Evolutionary conservation across 495 filamentous ascomycete species (phyloP).

Genomic region (Penicillium dipodomyicola): DNA sequence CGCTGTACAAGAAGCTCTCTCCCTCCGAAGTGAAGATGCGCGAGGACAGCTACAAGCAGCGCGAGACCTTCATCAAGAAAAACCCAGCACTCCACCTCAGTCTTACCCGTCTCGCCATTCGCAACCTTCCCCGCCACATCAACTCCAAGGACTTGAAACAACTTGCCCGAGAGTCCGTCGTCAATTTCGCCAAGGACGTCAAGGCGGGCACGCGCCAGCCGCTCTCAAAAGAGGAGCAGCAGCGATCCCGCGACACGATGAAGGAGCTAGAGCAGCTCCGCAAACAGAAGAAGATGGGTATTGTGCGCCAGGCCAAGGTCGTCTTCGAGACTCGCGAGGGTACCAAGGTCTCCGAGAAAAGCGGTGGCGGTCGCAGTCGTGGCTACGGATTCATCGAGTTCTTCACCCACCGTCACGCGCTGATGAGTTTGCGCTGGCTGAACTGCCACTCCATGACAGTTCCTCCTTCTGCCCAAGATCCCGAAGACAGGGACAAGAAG

Average conservation of each 20-base stretch:
- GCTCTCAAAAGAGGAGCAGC: slow-evolving; percentile 82
- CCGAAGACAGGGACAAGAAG: slow-evolving; percentile 56
- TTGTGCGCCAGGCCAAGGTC: slow-evolving; percentile 94
- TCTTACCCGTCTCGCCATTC: slow-evolving; percentile 87
- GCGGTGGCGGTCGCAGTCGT: slow-evolving; percentile 73
- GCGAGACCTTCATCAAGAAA: slow-evolving; percentile 81
- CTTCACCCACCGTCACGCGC: slow-evolving; percentile 83
- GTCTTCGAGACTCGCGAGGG: slow-evolving; percentile 85
- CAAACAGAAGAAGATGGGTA: slow-evolving; percentile 80
- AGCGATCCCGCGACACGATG: slow-evolving; percentile 76
- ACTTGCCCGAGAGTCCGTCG: slow-evolving; percentile 82
- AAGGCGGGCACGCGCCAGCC: slow-evolving; percentile 67
- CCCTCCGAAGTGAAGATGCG: slow-evolving; percentile 82
- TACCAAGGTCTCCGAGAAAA: slow-evolving; percentile 70
- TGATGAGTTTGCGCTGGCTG: slow-evolving; percentile 93
- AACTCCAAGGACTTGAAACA: slow-evolving; percentile 88
- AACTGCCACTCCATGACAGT: slow-evolving; percentile 73
- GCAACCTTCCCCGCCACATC: slow-evolving; percentile 84
- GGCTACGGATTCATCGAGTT: slow-evolving; percentile 99
- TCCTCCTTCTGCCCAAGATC: slow-evolving; percentile 29
- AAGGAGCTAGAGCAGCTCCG: slow-evolving; percentile 70
- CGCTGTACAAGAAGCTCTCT: slow-evolving; percentile 71
- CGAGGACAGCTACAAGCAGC: slow-evolving; percentile 82
- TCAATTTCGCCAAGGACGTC: slow-evolving; percentile 90
- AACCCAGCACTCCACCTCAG: slow-evolving; percentile 89